These are phyloP conservation scores for Cladosporium sp. DNA, from an alignment of 2,329 filamentous ascomycete species.

Conservation along the genomic window DNA sequence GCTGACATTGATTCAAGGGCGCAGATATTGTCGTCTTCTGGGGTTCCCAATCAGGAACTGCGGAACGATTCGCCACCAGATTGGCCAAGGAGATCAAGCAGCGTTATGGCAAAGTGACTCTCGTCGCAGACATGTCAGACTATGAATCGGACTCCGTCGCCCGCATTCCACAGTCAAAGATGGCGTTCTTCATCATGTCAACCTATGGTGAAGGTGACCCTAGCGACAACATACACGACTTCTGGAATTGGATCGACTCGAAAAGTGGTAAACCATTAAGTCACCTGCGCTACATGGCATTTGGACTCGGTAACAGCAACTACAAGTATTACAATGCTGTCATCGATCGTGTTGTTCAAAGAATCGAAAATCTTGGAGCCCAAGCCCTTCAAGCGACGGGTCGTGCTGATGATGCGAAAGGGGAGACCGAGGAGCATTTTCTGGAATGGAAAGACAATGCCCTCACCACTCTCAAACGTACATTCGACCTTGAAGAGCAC, in stretches of 20 bases:
- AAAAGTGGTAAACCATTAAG: slow-evolving; percentile 14
- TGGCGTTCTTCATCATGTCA: slow-evolving; percentile 27
- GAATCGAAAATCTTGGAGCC: slow-evolving; percentile 33
- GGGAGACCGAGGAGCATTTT: slow-evolving; percentile 43
- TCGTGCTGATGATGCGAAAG: slow-evolving; percentile 39
- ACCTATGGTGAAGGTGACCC: slow-evolving; percentile 30
- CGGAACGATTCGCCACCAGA: slow-evolving; percentile 41
- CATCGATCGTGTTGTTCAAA: slow-evolving; percentile 33
- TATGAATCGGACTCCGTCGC: slow-evolving; percentile 34
- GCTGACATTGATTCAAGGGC: neutral
- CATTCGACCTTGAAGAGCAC: slow-evolving; percentile 32
- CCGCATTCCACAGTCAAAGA: slow-evolving; percentile 15
- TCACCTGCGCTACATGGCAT: slow-evolving; percentile 37
- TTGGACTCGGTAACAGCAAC: slow-evolving; percentile 45
- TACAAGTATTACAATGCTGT: slow-evolving; percentile 46
- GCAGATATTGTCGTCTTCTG: slow-evolving; percentile 42
- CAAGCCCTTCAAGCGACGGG: slow-evolving; percentile 30
- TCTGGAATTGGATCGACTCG: slow-evolving; percentile 26
- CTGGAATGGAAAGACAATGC: slow-evolving; percentile 39
- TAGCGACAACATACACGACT: slow-evolving; percentile 48
- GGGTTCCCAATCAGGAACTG: slow-evolving; percentile 48
- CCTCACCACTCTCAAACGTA: slow-evolving; percentile 29
- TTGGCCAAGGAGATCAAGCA: slow-evolving; percentile 38
- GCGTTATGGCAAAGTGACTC: slow-evolving; percentile 37
- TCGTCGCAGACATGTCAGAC: slow-evolving; percentile 45